Conservation (phyloP, 257 asterid genomes). For the Solanum appendiculatum region DNA sequence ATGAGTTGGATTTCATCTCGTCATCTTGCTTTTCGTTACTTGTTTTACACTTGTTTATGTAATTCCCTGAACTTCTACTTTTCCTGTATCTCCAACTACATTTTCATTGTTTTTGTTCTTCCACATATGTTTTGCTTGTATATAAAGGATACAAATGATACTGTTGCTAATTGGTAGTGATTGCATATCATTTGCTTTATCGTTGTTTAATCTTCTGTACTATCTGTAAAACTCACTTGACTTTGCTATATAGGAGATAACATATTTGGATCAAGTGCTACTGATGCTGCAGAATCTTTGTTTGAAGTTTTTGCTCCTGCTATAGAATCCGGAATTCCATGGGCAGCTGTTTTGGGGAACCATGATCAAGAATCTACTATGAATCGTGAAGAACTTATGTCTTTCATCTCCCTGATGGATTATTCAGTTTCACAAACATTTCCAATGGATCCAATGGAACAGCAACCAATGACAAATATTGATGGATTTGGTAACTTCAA, state of each 20-base stretch:
- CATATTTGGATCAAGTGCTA: conserved; percentile 74
- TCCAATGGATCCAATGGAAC: conserved; percentile 33
- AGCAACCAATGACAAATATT: conserved; percentile 17
- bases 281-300: conserved; percentile 93
- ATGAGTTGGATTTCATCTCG: not conserved
- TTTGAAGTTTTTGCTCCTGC: conserved; percentile 64
- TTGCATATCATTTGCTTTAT: not conserved
- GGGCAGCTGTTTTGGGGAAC: conserved; percentile 95
- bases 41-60: not conserved
- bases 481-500: conserved; percentile 88
- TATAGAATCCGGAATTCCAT: conserved; percentile 58
- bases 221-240: not conserved
- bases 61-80: not conserved
- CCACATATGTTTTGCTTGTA: not conserved
- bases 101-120: not conserved
- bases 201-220: not conserved
- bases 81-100: not conserved
- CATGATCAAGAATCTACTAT: conserved; percentile 96
- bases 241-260: conserved; percentile 60
- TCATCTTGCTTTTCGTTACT: not conserved
- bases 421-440: conserved; percentile 69
- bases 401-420: conserved; percentile 89
- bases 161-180: not conserved
- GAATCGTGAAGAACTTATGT: conserved; percentile 87
- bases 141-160: not conserved